Conservation (phyloP, 1,139 yeast genomes). For the Hyphopichia buzzinii region DNA sequence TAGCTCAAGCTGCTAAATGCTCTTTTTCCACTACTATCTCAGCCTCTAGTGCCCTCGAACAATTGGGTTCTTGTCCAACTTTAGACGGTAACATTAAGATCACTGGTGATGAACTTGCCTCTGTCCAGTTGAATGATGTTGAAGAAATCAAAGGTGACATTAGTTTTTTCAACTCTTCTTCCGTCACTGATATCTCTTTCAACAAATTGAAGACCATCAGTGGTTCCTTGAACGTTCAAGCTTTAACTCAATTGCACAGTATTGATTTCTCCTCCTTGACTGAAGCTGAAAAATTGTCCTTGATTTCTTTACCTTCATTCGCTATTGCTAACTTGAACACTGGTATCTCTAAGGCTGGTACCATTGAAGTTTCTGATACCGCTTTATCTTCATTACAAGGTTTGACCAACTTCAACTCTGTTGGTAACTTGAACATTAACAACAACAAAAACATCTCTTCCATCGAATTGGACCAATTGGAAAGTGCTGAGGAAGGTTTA, state of each 20-base stretch:
- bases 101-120: constrained; percentile 35
- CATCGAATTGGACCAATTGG: constrained; percentile 35
- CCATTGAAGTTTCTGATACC: constrained; percentile 42
- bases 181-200: constrained; percentile 34
- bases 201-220: constrained; percentile 30
- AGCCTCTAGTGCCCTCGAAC: constrained; percentile 35
- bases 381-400: constrained; percentile 40
- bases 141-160: constrained; percentile 35
- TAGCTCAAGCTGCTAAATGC: constrained; percentile 13
- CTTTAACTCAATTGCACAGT: constrained; percentile 41
- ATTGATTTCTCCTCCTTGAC: constrained; percentile 37
- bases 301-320: constrained; percentile 45
- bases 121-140: constrained; percentile 35
- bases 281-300: constrained; percentile 29
- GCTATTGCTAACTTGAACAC: constrained; percentile 37
- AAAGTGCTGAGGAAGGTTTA: constrained; percentile 34
- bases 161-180: constrained; percentile 40
- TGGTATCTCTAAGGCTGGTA: constrained; percentile 34
- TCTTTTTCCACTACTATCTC: constrained; percentile 42
- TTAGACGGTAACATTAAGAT: constrained; percentile 41
- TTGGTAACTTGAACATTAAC: constrained; percentile 40
- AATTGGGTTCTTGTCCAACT: constrained; percentile 40
- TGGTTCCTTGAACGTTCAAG: constrained; percentile 37
- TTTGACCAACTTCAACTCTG: constrained; percentile 30
- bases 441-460: constrained; percentile 44